phyloP scores from a whole-genome alignment of 169 alveolate species.

The Eimeria sp. region DNA sequence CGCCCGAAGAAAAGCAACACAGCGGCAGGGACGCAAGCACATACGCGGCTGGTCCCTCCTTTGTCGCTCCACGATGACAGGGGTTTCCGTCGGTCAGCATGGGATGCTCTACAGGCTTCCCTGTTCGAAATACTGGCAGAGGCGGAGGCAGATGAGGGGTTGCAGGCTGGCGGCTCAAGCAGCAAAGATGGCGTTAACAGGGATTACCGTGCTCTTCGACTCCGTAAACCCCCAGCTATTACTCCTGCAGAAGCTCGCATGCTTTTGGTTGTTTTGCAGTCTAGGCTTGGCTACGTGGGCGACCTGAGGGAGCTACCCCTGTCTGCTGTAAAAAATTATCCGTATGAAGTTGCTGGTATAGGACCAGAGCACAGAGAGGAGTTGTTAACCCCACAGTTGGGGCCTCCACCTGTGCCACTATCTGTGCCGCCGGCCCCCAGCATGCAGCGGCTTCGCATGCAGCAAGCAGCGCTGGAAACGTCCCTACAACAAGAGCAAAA shows the following conservation, averaged over 20 bases:
- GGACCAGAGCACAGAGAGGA: neutral
- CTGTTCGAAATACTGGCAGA: conserved; percentile 74
- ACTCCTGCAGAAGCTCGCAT: conserved; percentile 78
- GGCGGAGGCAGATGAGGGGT: conserved; percentile 54
- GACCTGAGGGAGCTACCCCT: conserved; percentile 77
- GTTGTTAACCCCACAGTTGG: conserved; percentile 29
- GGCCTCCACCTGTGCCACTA: conserved; percentile 76
- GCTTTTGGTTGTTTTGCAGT: conserved; percentile 79
- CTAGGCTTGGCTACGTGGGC: conserved; percentile 81
- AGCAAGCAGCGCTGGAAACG: conserved; percentile 60
- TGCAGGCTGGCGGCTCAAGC: neutral
- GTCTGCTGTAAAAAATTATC: conserved; percentile 73
- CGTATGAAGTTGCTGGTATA: conserved; percentile 78
- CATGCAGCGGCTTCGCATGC: conserved; percentile 74
- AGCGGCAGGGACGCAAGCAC: conserved; percentile 40
- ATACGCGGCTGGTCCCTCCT: conserved; percentile 77
- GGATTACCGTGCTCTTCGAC: conserved; percentile 28
- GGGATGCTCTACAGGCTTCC: conserved; percentile 70
- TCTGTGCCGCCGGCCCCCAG: conserved; percentile 76
- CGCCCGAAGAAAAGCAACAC: conserved; percentile 70
- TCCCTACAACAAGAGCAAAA: conserved; percentile 63
- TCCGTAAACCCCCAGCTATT: conserved; percentile 22
- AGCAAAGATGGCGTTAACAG: conserved; percentile 8
- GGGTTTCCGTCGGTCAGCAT: conserved; percentile 81
- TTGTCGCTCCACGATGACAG: conserved; percentile 53